Evolutionary conservation across 1,284 basidiomycete species (phyloP).

Genomic region (Melanopsichium pennsylvanicum): DNA sequence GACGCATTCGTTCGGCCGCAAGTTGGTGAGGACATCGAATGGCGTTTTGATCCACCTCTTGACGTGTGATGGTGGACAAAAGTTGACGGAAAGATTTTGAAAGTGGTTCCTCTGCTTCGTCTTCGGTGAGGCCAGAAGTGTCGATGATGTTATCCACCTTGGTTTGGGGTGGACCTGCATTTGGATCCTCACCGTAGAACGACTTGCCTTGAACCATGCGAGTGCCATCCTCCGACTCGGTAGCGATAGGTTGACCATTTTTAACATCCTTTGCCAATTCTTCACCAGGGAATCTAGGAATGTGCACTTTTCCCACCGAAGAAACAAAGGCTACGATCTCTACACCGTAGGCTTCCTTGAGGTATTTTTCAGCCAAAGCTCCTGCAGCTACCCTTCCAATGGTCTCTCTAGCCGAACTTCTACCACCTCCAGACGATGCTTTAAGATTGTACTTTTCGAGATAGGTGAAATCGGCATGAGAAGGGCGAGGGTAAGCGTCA

Average conservation of each 20-base stretch:
- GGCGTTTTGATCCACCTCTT: slow-evolving; percentile 83
- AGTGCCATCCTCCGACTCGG: slow-evolving; percentile 10
- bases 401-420: slow-evolving; percentile 93
- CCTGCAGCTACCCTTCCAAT: slow-evolving; percentile 97
- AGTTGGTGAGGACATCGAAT: slow-evolving; percentile 90
- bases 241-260: slow-evolving; percentile 9
- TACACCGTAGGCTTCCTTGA: slow-evolving; percentile 84
- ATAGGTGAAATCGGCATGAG: slow-evolving; percentile 98
- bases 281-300: slow-evolving; percentile 68
- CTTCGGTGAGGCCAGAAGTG: slow-evolving; percentile 72
- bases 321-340: slow-evolving; percentile 98
- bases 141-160: slow-evolving; percentile 57
- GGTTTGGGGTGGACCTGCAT: slow-evolving; percentile 67
- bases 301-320: slow-evolving; percentile 89
- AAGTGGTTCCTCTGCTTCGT: slow-evolving; percentile 79
- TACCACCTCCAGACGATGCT: slow-evolving; percentile 93
- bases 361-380: slow-evolving; percentile 95
- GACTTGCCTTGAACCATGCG: slow-evolving; percentile 19
- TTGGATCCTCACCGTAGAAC: slow-evolving; percentile 44
- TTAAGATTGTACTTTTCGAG: slow-evolving; percentile 97
- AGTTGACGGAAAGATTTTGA: slow-evolving; percentile 84
- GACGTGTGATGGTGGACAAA: slow-evolving; percentile 81
- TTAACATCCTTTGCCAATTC: slow-evolving; percentile 37
- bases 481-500: slow-evolving; percentile 93
- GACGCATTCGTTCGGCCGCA: slow-evolving; percentile 87